Conservation (phyloP, 495 filamentous ascomycete species). For the Talaromyces stipitatus region DNA sequence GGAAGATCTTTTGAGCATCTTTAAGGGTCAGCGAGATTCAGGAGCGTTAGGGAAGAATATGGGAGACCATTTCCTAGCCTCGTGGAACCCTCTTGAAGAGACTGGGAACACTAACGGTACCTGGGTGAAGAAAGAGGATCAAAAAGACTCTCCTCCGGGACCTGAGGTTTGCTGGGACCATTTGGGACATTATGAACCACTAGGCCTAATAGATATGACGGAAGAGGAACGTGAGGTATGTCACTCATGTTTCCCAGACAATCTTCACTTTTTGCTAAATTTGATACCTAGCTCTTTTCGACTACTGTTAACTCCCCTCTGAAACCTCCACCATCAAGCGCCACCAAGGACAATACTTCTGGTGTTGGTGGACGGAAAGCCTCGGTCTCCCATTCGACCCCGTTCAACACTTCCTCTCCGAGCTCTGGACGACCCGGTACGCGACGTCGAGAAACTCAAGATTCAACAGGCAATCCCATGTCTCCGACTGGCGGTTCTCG, state of each 20-base stretch:
- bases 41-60: constrained; percentile 55
- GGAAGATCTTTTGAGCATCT: constrained; percentile 75
- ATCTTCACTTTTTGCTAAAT: constrained; percentile 13
- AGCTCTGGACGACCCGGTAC: constrained; percentile 59
- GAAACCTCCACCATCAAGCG: constrained; percentile 69
- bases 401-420: constrained; percentile 47
- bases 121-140: constrained; percentile 73
- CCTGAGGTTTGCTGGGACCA: constrained; percentile 88
- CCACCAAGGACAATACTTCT: constrained; percentile 60
- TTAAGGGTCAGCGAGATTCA: constrained; percentile 48
- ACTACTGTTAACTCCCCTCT: constrained; percentile 87
- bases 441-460: constrained; percentile 81
- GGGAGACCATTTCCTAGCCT: constrained; percentile 61
- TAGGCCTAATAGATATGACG: constrained; percentile 69
- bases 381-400: constrained; percentile 58
- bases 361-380: constrained; percentile 60
- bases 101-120: constrained; percentile 54
- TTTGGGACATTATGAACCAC: constrained; percentile 60
- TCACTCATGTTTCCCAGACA: constrained; percentile 14
- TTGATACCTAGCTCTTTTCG: constrained; percentile 54
- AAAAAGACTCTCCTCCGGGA: constrained; percentile 52
- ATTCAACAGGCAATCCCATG: constrained; percentile 57
- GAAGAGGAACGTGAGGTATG: constrained; percentile 76
- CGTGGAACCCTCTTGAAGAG: constrained; percentile 65
- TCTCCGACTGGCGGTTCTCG: constrained; percentile 44